These are phyloP conservation scores for Inga leiocalycina DNA, from an alignment of 306 rosid species.

Conservation along the genomic window DNA sequence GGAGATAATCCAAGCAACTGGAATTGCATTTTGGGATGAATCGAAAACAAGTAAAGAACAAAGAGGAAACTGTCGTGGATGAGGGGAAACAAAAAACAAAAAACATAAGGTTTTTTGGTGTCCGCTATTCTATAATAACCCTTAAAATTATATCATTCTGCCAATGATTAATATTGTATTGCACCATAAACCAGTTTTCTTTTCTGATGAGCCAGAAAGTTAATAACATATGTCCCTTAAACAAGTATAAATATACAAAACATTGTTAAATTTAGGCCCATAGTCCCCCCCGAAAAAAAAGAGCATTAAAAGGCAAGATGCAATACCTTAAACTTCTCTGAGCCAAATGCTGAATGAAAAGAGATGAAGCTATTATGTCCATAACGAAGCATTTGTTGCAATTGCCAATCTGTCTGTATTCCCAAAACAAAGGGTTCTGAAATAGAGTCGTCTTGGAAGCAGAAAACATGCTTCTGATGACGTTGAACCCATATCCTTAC, in stretches of 20 bases:
- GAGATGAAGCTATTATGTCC: slow-evolving; percentile 62
- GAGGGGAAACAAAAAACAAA: slow-evolving; percentile 4
- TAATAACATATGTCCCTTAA: slow-evolving; percentile 13
- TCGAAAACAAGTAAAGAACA: slow-evolving; percentile 77
- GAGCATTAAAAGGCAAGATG: slow-evolving; percentile 10
- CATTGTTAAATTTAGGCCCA: neutral
- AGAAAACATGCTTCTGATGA: slow-evolving; percentile 68
- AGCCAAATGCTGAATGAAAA: slow-evolving; percentile 66
- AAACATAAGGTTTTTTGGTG: slow-evolving; percentile 15
- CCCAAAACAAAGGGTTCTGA: slow-evolving; percentile 66
- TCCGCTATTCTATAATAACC: slow-evolving; percentile 8
- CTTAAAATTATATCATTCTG: neutral
- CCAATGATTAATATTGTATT: slow-evolving; percentile 12
- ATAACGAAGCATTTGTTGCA: slow-evolving; percentile 73
- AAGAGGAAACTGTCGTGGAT: slow-evolving; percentile 61
- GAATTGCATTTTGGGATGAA: slow-evolving; percentile 75
- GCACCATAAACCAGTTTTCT: neutral
- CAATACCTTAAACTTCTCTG: slow-evolving; percentile 70
- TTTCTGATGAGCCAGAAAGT: slow-evolving; percentile 10
- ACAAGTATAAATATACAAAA: slow-evolving; percentile 2
- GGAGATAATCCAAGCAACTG: slow-evolving; percentile 82
- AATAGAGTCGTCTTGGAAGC: slow-evolving; percentile 53
- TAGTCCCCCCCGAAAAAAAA: slow-evolving; percentile 2
- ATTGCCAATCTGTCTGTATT: slow-evolving; percentile 87
- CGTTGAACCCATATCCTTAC: slow-evolving; percentile 73